Evolutionary conservation across 2,329 filamentous ascomycete genomes (phyloP).

Genomic region (Penicillium fuscoglaucum): DNA sequence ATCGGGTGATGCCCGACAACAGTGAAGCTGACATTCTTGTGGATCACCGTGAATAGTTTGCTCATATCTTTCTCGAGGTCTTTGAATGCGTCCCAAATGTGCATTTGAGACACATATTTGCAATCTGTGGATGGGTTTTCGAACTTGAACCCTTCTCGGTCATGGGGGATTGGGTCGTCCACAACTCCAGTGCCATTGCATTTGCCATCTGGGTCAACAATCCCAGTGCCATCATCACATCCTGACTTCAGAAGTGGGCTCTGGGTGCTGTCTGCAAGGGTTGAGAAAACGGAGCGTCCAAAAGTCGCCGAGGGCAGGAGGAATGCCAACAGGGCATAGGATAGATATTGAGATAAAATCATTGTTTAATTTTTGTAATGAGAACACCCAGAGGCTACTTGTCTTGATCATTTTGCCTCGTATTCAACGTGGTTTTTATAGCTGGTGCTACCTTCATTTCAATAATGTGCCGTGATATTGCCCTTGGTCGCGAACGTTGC

Average conservation of each 20-base stretch:
- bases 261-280: not conserved
- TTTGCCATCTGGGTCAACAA: conserved; percentile 28
- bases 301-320: conserved; percentile 2
- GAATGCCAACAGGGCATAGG: conserved; percentile 2
- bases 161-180: conserved; percentile 17
- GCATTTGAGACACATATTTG: conserved; percentile 33
- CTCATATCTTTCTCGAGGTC: conserved; percentile 34
- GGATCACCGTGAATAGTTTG: conserved; percentile 35
- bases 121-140: conserved; percentile 36
- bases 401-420: not conserved
- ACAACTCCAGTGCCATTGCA: conserved; percentile 33
- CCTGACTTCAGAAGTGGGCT: not conserved
- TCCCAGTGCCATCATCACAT: conserved; percentile 26
- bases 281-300: not conserved
- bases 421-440: not conserved
- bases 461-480: not conserved
- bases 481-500: not conserved
- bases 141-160: conserved; percentile 34
- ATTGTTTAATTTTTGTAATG: conserved; percentile 1
- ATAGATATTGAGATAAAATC: conserved; percentile 2
- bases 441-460: not conserved
- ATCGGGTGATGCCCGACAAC: conserved; percentile 37
- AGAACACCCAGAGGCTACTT: not conserved
- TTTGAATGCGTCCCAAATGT: conserved; percentile 38
- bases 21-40: conserved; percentile 36